Conservation (phyloP, 208 protist species). For the Tritrichomonas foetus region DNA sequence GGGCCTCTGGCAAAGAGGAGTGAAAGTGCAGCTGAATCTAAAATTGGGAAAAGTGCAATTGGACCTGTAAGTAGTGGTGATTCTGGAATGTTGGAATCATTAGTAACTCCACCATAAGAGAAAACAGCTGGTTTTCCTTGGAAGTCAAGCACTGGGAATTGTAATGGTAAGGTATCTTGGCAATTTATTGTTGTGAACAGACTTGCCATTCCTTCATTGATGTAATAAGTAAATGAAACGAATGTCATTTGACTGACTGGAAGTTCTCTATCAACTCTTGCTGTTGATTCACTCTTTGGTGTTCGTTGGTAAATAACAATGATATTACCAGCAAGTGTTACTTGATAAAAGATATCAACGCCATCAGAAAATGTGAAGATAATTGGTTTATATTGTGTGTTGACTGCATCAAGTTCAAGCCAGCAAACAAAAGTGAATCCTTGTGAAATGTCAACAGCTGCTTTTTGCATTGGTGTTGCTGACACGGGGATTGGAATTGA, state of each 20-base stretch:
- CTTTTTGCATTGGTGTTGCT: neutral
- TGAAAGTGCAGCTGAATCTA: neutral
- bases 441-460: neutral
- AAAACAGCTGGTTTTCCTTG: neutral
- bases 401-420: neutral
- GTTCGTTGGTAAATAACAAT: neutral
- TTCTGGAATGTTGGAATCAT: neutral
- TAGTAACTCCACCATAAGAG: neutral
- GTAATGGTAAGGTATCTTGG: neutral
- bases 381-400: neutral
- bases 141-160: neutral
- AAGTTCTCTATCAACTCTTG: neutral
- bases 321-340: neutral
- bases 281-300: neutral
- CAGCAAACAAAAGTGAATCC: neutral
- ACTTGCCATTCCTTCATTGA: neutral
- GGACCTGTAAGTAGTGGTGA: neutral
- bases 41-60: neutral
- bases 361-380: neutral
- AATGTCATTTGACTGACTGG: neutral
- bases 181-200: neutral
- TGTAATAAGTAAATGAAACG: neutral
- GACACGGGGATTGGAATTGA: neutral
- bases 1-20: neutral
- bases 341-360: neutral